phyloP scores from a whole-genome alignment of 2,329 filamentous ascomycete genomes.

The Fusarium aywerte region DNA sequence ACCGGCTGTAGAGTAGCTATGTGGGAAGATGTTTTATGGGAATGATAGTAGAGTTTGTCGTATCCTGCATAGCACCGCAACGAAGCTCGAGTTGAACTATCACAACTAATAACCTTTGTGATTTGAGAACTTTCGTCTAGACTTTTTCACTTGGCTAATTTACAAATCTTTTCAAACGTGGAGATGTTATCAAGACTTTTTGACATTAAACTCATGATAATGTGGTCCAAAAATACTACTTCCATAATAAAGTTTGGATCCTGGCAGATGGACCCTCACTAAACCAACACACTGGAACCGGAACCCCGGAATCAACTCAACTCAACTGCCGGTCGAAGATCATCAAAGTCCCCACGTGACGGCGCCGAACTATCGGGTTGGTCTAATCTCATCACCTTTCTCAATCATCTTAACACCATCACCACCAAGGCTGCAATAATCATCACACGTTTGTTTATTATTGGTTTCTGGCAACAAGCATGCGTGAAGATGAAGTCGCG shows the following conservation, averaged over 20 bases:
- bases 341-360: constrained; percentile 30
- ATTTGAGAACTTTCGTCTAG: no score
- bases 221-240: not conserved
- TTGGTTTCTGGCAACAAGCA: not conserved
- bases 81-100: no score
- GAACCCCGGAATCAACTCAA: not conserved
- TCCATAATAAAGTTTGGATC: not conserved
- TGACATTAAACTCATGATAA: not conserved
- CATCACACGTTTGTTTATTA: not conserved
- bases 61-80: no score
- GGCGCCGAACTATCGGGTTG: constrained; percentile 22
- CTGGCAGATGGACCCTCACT: constrained; percentile 14
- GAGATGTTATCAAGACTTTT: no score
- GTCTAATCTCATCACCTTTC: not conserved
- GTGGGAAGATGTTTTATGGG: no score
- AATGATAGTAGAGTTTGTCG: no score
- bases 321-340: constrained; percentile 18
- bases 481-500: constrained; percentile 21
- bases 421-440: not conserved
- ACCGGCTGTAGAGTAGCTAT: no score
- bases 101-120: no score
- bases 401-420: not conserved
- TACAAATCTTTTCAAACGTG: no score
- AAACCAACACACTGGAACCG: constrained; percentile 1
- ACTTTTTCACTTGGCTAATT: no score